A percentile compares a stretch with the other conserved stretches of the same genome.
Evolutionary conservation across 2,329 filamentous ascomycete species (phyloP).

Genomic region (Septoria petroselini): DNA sequence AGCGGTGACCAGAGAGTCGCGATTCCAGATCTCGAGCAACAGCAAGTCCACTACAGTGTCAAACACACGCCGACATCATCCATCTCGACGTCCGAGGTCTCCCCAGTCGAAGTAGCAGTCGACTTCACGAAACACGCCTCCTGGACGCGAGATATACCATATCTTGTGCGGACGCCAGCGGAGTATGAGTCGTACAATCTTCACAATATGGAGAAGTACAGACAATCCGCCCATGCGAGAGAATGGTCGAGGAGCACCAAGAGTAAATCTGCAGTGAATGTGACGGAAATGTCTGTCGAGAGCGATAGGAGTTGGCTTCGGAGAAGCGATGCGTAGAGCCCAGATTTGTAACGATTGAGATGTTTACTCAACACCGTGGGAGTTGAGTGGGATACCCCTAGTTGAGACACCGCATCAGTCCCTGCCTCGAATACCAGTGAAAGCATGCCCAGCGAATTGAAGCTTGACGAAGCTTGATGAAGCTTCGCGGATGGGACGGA

Average conservation of each 20-base stretch:
- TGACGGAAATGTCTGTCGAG: background rate
- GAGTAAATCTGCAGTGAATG: background rate
- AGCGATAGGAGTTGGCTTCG: conserved; percentile 8
- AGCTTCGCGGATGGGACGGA: too few relatives aligned
- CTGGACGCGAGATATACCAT: conserved; percentile 1
- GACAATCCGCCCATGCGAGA: conserved; percentile 13
- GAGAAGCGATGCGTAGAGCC: background rate
- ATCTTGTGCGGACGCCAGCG: conserved; percentile 20
- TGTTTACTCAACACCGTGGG: too few relatives aligned
- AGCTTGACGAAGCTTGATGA: too few relatives aligned
- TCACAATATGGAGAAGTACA: conserved; percentile 24
- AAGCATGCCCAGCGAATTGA: too few relatives aligned
- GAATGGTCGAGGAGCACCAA: conserved; percentile 13
- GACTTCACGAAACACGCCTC: background rate
- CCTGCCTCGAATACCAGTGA: too few relatives aligned
- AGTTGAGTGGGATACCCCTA: too few relatives aligned
- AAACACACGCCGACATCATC: conserved; percentile 10
- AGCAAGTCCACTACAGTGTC: background rate
- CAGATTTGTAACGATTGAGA: too few relatives aligned
- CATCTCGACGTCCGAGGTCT: conserved; percentile 1
- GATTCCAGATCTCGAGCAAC: conserved; percentile 1
- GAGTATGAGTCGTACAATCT: conserved; percentile 27
- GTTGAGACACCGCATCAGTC: too few relatives aligned
- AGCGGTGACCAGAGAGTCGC: conserved; percentile 9
- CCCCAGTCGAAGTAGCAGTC: background rate